Conservation (phyloP, 2,329 filamentous ascomycete species). For the Sporothrix euskadiensis region DNA sequence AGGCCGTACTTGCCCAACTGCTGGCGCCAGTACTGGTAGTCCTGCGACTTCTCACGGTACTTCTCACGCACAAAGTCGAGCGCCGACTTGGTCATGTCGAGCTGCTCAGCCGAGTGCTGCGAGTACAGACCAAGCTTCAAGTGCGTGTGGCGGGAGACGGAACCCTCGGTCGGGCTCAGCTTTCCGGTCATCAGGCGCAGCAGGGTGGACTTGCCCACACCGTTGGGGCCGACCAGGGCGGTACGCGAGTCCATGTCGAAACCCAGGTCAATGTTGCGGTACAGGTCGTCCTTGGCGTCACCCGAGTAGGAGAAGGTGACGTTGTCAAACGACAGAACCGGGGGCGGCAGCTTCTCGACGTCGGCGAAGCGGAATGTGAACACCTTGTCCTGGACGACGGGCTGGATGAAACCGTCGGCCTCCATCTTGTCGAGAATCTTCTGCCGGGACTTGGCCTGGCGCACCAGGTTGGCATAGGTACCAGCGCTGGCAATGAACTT, state of each 20-base stretch:
- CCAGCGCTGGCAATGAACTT: slow-evolving; percentile 99
- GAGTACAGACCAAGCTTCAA: slow-evolving; percentile 98
- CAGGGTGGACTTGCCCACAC: slow-evolving; percentile 97
- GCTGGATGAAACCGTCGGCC: slow-evolving; percentile 97
- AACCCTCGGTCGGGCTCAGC: slow-evolving; percentile 78
- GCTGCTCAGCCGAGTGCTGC: slow-evolving; percentile 97
- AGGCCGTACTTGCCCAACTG: slow-evolving; percentile 95
- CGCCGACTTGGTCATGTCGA: slow-evolving; percentile 95
- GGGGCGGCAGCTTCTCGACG: slow-evolving; percentile 98
- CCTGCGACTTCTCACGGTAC: slow-evolving; percentile 84
- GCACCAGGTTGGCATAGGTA: slow-evolving; percentile 99
- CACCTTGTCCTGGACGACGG: slow-evolving; percentile 77
- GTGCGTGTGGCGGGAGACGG: slow-evolving; percentile 90
- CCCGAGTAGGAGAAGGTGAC: slow-evolving; percentile 99
- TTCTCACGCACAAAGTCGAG: slow-evolving; percentile 98
- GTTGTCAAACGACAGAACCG: slow-evolving; percentile 92
- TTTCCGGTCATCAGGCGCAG: slow-evolving; percentile 96
- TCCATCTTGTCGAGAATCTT: slow-evolving; percentile 99
- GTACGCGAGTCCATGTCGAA: slow-evolving; percentile 99
- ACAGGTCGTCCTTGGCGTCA: slow-evolving; percentile 83
- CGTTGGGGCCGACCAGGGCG: slow-evolving; percentile 94
- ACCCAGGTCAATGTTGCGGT: slow-evolving; percentile 95
- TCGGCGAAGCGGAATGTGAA: slow-evolving; percentile 99
- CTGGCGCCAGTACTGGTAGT: slow-evolving; percentile 99
- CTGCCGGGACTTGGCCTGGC: slow-evolving; percentile 97